Base-by-base conservation (phyloP, 1,284 basidiomycete species). In the Acaromyces ingoldii region DNA sequence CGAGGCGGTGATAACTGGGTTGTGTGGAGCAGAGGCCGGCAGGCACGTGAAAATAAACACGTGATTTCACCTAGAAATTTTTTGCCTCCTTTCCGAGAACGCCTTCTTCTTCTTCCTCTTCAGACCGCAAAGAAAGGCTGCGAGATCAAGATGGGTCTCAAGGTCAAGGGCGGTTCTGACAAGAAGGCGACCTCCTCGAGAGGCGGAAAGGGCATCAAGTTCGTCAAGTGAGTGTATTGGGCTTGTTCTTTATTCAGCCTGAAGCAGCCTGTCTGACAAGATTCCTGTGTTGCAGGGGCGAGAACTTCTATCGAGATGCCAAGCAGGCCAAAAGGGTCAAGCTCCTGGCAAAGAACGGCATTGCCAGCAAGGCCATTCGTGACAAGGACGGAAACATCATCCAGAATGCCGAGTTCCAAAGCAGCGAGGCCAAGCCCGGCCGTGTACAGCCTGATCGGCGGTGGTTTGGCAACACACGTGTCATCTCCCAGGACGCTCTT, bases 381-480 rank as follows among this genome's bases (percentile, higher is more conserved):
- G 71, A 75, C 58, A 60, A 60, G 48, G 51, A 60, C 24, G 72
- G 72, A 39, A 71, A 74, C 22, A 52, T 75, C 55, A 65, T 73
- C 42, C 58, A 72, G 55, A 63, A 67, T 6, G 58, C 58, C 28
- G 69, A 71, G 49, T 75, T 74, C 52, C 72, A 75, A 50, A 65
- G 62, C 56, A 65, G 60, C 41, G 72, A 73, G 38, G 72, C 71
- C 24, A 70, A 63, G 57, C 72, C 72, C 4, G 72, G 72, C 19
- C 67, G 72, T 34, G 72, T 75, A 13, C 71, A 73, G 57, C 72
- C 71, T 4, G 71, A 75, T 55, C 60, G 70, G 46, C 64, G 71
- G 25, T 75, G 72, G 72, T 75, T 75, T 55, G 55, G 92, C 42
- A 98, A 98, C 79, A 98, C 95, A 10, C 82, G 95, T 72, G 93